Evolutionary conservation across 768 basidiomycete genomes (phyloP), one percentile per base, ranked within the genome.

Genomic region (Mycena kentingensis): DNA sequence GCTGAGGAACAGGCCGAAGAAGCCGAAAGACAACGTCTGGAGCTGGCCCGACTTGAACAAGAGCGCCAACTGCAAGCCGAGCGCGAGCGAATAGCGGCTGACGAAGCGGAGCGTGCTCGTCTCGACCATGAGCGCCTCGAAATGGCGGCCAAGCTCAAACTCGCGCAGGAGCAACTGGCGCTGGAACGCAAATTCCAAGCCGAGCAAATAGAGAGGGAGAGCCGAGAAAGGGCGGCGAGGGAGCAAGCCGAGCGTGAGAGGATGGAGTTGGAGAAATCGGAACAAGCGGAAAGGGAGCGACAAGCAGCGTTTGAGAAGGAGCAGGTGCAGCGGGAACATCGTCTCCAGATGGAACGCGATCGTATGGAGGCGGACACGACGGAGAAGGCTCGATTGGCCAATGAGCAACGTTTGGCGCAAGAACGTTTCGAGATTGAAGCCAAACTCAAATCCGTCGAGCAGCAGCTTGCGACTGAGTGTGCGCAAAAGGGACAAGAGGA

Each of bases 51-150:
- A n/a, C 45, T 58, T 50, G 57, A 61, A 45, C 61, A 67, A 32
- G 63, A 65, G 46, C 63, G 64, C 21, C 61, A 55, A 36, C 32
- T 51, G 25, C 63, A 62, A 45, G 64, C 47, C 16, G 64, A 69
- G 29, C 39, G n/a, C 28, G 54, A 55, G 49, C 57, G 58, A 26
- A n/a, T 34, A 2, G 54, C 54, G 36, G 60, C 56, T 3, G 60
- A 60, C 25, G 56, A 58, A 26, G 62, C 62, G 8, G 54, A 61
- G 35, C 55, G 52, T 15, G 57, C 60, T 4, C 58, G 54, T 13
- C 16, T 61, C 15, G 55, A 55, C 51, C 52, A 38, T 22, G 54
- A 57, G 46, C 46, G 56, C 8, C 42, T 54, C 21, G 62, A 55
- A 29, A 58, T 59, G 53, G 60, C 61, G 57, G 53, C 38, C 18